Percentiles rank a stretch among this genome's conserved stretches.
Conservation (phyloP, 352 stramenopile species). For the Phytophthora boehmeriae region DNA sequence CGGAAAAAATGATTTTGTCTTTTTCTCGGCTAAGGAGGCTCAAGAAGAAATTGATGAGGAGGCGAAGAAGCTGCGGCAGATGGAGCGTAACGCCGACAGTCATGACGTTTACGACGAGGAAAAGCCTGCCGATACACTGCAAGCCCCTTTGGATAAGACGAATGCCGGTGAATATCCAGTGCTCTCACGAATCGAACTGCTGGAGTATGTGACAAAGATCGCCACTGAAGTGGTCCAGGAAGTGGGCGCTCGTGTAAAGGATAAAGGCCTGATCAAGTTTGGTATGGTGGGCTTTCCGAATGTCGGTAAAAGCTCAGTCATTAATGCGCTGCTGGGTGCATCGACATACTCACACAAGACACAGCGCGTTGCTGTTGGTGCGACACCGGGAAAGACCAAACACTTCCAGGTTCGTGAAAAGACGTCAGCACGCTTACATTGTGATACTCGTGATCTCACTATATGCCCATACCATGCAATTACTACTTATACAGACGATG, state of each 20-base stretch:
- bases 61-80: constrained; percentile 62
- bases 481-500: constrained; percentile 83
- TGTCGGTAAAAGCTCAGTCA: constrained; percentile 99
- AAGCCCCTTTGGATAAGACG: not conserved
- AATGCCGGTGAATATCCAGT: constrained; percentile 55
- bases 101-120: constrained; percentile 45
- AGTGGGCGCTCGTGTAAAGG: constrained; percentile 74
- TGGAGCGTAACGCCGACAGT: constrained; percentile 39
- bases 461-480: too few relatives aligned
- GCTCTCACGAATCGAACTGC: constrained; percentile 74
- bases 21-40: constrained; percentile 97
- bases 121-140: constrained; percentile 18
- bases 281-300: constrained; percentile 99
- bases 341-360: constrained; percentile 95
- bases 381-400: constrained; percentile 99
- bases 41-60: constrained; percentile 92
- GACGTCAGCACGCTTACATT: not conserved
- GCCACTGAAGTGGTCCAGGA: constrained; percentile 60
- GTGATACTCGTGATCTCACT: constrained; percentile 1
- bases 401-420: constrained; percentile 94
- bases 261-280: constrained; percentile 90
- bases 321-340: constrained; percentile 98
- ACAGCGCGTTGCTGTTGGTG: constrained; percentile 96
- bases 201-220: constrained; percentile 70
- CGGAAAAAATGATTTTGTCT: constrained; percentile 92